Evolutionary conservation across 2,329 filamentous ascomycete genomes (phyloP).

Genomic region (Paecilomyces formosus): DNA sequence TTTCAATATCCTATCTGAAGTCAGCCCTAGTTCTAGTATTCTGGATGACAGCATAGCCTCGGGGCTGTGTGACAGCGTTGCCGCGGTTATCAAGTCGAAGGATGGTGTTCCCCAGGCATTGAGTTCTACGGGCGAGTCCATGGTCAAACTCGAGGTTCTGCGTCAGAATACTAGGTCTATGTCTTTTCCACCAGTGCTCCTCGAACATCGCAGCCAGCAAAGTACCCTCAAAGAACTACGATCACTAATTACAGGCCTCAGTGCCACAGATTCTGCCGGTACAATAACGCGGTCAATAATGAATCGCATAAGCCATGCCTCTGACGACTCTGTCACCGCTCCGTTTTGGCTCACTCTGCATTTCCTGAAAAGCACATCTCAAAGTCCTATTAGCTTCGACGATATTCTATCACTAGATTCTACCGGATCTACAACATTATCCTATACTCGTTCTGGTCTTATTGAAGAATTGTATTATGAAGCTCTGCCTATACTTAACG

Average conservation of each 20-base stretch:
- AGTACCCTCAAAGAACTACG: constrained; percentile 57
- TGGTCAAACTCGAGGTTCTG: constrained; percentile 21
- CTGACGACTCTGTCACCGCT: constrained; percentile 55
- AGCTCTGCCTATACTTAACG: constrained; percentile 33
- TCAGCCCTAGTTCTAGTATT: constrained; percentile 58
- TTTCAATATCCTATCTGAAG: constrained; percentile 56
- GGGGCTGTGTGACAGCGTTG: constrained; percentile 68
- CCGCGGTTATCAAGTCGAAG: constrained; percentile 36
- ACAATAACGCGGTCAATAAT: constrained; percentile 60
- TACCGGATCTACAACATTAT: constrained; percentile 19
- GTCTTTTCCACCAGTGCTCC: constrained; percentile 54
- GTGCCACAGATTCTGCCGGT: constrained; percentile 32
- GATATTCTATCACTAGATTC: constrained; percentile 56
- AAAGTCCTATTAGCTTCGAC: constrained; percentile 50
- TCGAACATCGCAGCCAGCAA: constrained; percentile 60
- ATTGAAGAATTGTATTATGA: constrained; percentile 39
- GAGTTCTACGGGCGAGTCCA: constrained; percentile 9
- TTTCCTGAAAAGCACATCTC: constrained; percentile 54
- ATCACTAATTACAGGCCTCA: constrained; percentile 51
- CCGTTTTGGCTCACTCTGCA: constrained; percentile 76
- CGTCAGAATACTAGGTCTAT: constrained; percentile 13
- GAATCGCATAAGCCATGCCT: constrained; percentile 52
- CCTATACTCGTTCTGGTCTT: constrained; percentile 23
- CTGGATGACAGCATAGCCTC: constrained; percentile 60
- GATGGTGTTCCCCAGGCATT: constrained; percentile 22